Evolutionary conservation across 805 yeast species (phyloP).

Genomic region (Schwanniomyces pseudopolymorphus): DNA sequence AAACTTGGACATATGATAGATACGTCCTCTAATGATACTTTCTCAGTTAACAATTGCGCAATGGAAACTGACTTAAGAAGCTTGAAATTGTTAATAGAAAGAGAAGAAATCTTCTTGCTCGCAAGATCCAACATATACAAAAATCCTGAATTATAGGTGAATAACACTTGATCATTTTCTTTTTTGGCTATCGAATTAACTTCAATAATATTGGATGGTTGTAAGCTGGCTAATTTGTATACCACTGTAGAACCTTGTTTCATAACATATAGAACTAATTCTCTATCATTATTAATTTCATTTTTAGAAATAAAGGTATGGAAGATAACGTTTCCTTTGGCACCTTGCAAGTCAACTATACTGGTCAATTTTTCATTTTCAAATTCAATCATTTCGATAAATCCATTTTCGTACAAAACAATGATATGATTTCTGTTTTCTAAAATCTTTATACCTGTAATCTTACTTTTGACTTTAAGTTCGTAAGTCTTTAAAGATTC

Average conservation of each 20-base stretch:
- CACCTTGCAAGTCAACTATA: constrained; percentile 15
- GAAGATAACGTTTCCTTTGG: constrained; percentile 24
- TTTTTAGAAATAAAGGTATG: constrained; percentile 24
- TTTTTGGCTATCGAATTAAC: constrained; percentile 12
- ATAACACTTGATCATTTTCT: constrained; percentile 7
- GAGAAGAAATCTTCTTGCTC: constrained; percentile 15
- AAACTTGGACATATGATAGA: constrained; percentile 42
- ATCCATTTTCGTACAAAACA: constrained; percentile 15
- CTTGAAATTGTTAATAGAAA: constrained; percentile 23
- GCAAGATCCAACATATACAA: constrained; percentile 23
- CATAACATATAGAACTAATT: constrained; percentile 10
- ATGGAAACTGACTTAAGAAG: constrained; percentile 19
- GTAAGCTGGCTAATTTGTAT: constrained; percentile 26
- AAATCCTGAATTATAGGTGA: constrained; percentile 24
- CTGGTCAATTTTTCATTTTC: constrained; percentile 1
- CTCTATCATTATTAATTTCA: constrained; percentile 10
- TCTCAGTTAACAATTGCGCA: constrained; percentile 12
- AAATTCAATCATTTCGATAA: constrained; percentile 9
- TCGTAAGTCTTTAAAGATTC: constrained; percentile 8
- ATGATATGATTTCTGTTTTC: constrained; percentile 27
- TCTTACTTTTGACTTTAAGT: constrained; percentile 7
- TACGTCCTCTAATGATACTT: constrained; percentile 7
- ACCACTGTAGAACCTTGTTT: constrained; percentile 11
- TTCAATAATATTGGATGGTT: constrained; percentile 20
- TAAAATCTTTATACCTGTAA: constrained; percentile 19